A percentile compares a stretch with the other conserved stretches of the same genome.
Conservation (phyloP, 2,329 filamentous ascomycete species). For the Ceratocystis cacaofunesta region DNA sequence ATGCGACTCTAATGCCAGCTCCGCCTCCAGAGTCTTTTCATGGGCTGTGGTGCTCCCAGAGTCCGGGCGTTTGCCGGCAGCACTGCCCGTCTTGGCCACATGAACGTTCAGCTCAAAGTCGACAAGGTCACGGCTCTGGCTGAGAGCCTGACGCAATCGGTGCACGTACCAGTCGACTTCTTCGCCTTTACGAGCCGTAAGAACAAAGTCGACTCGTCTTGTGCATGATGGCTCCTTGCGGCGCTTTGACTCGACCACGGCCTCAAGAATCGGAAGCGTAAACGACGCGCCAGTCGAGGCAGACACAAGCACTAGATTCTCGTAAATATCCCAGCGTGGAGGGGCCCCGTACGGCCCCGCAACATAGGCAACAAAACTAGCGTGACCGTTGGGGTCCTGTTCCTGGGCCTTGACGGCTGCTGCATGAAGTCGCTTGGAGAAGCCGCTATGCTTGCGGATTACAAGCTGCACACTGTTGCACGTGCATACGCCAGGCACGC, state of each 20-base stretch:
- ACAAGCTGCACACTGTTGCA: constrained; percentile 47
- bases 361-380: constrained; percentile 32
- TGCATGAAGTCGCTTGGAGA: constrained; percentile 38
- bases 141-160: constrained; percentile 33
- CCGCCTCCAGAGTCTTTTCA: neutral
- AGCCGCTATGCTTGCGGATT: constrained; percentile 40
- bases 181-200: constrained; percentile 36
- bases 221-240: constrained; percentile 30
- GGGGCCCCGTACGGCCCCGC: constrained; percentile 42
- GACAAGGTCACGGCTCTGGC: constrained; percentile 26
- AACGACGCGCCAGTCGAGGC: constrained; percentile 50
- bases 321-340: constrained; percentile 42
- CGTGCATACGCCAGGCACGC: constrained; percentile 34
- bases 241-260: constrained; percentile 28
- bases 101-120: constrained; percentile 36
- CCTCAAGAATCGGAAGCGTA: constrained; percentile 44
- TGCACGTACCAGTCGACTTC: constrained; percentile 42
- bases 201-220: constrained; percentile 37
- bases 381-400: constrained; percentile 21
- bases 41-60: neutral
- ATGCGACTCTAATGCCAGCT: neutral
- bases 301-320: constrained; percentile 44
- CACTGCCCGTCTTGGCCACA: constrained; percentile 36
- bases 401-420: constrained; percentile 29
- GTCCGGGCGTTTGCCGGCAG: neutral